Conservation (phyloP, 441 rosid species). For the Bruguiera hainesii region DNA sequence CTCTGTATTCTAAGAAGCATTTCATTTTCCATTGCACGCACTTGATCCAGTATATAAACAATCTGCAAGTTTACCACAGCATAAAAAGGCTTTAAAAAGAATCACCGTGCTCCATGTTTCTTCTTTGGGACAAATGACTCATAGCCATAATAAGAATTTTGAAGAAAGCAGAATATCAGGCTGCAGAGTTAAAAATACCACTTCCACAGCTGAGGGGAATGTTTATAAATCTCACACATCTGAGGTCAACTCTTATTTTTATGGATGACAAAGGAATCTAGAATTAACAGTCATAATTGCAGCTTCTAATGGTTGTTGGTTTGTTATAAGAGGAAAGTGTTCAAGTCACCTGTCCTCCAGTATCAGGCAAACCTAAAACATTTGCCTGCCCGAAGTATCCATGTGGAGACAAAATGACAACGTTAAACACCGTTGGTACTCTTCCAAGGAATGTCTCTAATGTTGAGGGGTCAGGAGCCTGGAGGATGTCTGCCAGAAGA, state of each 20-base stretch:
- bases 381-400: constrained; percentile 98
- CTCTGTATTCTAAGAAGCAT: constrained; percentile 80
- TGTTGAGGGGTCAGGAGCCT: constrained; percentile 91
- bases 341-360: constrained; percentile 76
- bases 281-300: constrained; percentile 2
- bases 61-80: constrained; percentile 40
- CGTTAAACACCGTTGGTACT: constrained; percentile 87
- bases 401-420: constrained; percentile 86
- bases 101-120: background rate
- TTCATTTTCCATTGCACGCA: constrained; percentile 88
- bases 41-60: constrained; percentile 97
- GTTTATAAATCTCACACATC: background rate
- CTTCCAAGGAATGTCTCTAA: constrained; percentile 91
- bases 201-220: background rate
- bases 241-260: background rate
- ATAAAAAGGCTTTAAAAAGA: background rate
- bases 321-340: constrained; percentile 3
- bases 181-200: background rate
- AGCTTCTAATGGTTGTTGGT: background rate
- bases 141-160: too few species aligned
- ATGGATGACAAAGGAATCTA: background rate
- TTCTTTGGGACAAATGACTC: background rate
- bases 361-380: constrained; percentile 94
- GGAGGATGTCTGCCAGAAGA: constrained; percentile 85
- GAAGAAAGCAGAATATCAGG: background rate